These are phyloP conservation scores for Beta vulgaris DNA, from an alignment of 148 eudicot genomes.

Conservation along the genomic window DNA sequence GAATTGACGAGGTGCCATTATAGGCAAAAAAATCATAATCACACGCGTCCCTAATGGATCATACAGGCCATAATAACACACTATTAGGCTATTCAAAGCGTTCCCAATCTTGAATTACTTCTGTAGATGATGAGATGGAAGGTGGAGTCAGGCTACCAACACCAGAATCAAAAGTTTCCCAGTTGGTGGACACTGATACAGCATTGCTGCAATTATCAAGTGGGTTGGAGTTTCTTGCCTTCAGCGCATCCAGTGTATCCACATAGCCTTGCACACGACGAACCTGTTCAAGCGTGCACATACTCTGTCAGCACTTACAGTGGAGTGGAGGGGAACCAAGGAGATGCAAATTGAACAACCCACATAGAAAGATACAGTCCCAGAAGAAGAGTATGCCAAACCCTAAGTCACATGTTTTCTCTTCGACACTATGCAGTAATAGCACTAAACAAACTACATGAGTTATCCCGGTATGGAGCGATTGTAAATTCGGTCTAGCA, in stretches of 20 bases:
- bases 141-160: conserved; percentile 39
- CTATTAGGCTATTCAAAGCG: conserved; percentile 30
- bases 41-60: background rate
- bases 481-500: background rate
- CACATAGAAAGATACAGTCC: background rate
- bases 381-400: background rate
- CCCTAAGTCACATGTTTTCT: background rate
- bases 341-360: background rate
- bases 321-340: background rate
- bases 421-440: background rate
- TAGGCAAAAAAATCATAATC: background rate
- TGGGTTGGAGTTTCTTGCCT: conserved; percentile 48
- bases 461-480: background rate
- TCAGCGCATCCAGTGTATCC: conserved; percentile 59
- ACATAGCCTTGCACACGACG: conserved; percentile 70
- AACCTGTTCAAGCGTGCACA: conserved; percentile 44
- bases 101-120: conserved; percentile 42
- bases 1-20: background rate
- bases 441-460: background rate
- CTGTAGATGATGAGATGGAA: conserved; percentile 43
- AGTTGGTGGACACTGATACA: conserved; percentile 38
- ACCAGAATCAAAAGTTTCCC: conserved; percentile 56
- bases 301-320: background rate
- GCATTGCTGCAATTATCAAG: conserved; percentile 28
- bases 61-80: background rate